These are phyloP conservation scores for Termitomyces titanicus DNA, from an alignment of 768 basidiomycete genomes.

Conservation along the genomic window DNA sequence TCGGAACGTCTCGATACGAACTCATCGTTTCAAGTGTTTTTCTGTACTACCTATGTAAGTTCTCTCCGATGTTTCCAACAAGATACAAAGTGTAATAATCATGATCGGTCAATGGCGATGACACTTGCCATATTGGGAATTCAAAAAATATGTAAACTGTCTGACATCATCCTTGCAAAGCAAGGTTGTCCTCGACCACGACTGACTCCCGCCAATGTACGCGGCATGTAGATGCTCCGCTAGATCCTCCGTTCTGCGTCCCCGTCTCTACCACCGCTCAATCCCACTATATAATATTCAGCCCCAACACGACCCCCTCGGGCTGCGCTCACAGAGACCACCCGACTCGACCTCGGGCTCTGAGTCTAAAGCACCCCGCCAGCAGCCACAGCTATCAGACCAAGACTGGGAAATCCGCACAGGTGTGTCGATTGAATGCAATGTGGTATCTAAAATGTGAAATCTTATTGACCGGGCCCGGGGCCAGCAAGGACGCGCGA, in stretches of 20 bases:
- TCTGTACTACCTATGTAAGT: no score
- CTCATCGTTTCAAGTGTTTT: no score
- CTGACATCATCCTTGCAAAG: no score
- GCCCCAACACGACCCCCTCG: slow-evolving; percentile 16
- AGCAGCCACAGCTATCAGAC: slow-evolving; percentile 47
- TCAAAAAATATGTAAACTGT: no score
- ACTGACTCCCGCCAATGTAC: slow-evolving; percentile 2
- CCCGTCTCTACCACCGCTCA: slow-evolving; percentile 2
- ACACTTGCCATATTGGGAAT: no score
- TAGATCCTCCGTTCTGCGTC: not conserved
- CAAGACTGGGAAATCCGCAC: slow-evolving; percentile 78
- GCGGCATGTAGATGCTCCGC: slow-evolving; percentile 3
- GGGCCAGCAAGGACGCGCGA: slow-evolving; percentile 55
- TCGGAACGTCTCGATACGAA: no score
- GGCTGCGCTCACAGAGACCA: slow-evolving; percentile 30
- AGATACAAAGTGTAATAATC: no score
- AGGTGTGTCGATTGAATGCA: slow-evolving; percentile 33
- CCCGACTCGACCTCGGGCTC: slow-evolving; percentile 29
- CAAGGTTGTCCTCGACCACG: not conserved
- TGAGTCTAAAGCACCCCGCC: slow-evolving; percentile 6
- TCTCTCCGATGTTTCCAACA: no score
- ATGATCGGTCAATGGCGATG: no score
- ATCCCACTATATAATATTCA: not conserved
- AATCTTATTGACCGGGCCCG: slow-evolving; percentile 7
- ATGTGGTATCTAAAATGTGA: not conserved